A percentile compares a stretch with the other conserved stretches of the same genome.
Conservation (phyloP, 352 stramenopile species). For the Pythium diclinum region DNA sequence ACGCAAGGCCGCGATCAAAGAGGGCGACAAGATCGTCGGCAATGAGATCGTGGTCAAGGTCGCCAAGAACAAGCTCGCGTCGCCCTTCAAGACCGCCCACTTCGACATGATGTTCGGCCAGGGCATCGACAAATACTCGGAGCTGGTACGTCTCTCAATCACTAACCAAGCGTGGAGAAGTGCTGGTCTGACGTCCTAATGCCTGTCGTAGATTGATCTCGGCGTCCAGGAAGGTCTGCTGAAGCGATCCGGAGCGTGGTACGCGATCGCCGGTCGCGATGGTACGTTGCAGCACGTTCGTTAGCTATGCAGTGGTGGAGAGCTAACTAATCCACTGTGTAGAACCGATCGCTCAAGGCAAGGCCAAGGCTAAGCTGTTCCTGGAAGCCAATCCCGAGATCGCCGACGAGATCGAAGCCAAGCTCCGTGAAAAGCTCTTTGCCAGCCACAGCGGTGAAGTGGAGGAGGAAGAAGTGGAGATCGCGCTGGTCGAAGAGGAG, state of each 20-base stretch:
- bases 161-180: not conserved
- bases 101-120: slow-evolving; percentile 98
- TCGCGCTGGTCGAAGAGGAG: slow-evolving; percentile 7
- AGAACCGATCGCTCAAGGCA: slow-evolving; percentile 85
- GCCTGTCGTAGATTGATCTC: slow-evolving; percentile 46
- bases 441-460: slow-evolving; percentile 23
- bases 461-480: slow-evolving; percentile 12
- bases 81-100: slow-evolving; percentile 93
- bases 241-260: slow-evolving; percentile 82
- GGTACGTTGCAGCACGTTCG: slow-evolving; percentile 29
- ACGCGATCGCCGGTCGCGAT: slow-evolving; percentile 57
- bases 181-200: not conserved
- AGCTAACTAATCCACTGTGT: not conserved
- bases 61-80: slow-evolving; percentile 98
- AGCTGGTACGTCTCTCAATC: slow-evolving; percentile 43
- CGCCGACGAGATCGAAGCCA: slow-evolving; percentile 62
- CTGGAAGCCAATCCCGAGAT: slow-evolving; percentile 73
- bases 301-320: no score
- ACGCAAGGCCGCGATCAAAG: slow-evolving; percentile 91
- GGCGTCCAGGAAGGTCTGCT: slow-evolving; percentile 69
- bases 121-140: slow-evolving; percentile 92
- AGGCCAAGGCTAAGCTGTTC: slow-evolving; percentile 81
- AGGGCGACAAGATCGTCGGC: slow-evolving; percentile 89
- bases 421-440: slow-evolving; percentile 68
- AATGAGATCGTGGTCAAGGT: slow-evolving; percentile 98